phyloP scores from a whole-genome alignment of 495 filamentous ascomycete genomes.

The Aspergillus steynii region DNA sequence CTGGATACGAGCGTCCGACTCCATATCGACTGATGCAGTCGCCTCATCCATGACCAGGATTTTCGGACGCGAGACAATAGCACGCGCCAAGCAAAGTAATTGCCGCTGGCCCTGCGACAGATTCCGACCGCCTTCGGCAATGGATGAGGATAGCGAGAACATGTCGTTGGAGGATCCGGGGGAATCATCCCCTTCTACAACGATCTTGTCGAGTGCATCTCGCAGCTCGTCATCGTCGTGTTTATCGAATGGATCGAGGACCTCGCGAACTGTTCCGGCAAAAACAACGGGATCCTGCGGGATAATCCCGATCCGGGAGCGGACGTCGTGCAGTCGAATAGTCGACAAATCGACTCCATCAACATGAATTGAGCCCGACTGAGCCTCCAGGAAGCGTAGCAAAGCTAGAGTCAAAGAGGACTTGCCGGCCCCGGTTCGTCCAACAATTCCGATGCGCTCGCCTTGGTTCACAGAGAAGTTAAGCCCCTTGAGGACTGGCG shows the following conservation, averaged over 20 bases:
- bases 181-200: slow-evolving; percentile 2
- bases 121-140: slow-evolving; percentile 69
- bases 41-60: slow-evolving; percentile 83
- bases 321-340: slow-evolving; percentile 47
- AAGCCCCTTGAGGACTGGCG: slow-evolving; percentile 66
- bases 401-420: slow-evolving; percentile 46
- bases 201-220: slow-evolving; percentile 55
- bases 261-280: slow-evolving; percentile 51
- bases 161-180: slow-evolving; percentile 24
- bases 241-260: slow-evolving; percentile 53
- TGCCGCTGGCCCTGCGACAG: slow-evolving; percentile 80
- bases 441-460: slow-evolving; percentile 71
- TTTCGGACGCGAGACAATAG: slow-evolving; percentile 69
- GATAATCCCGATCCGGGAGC: slow-evolving; percentile 52
- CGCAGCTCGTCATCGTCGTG: slow-evolving; percentile 60
- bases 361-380: slow-evolving; percentile 45
- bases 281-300: slow-evolving; percentile 57
- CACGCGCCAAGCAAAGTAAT: slow-evolving; percentile 75
- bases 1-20: slow-evolving; percentile 57
- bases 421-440: slow-evolving; percentile 55
- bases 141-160: slow-evolving; percentile 47
- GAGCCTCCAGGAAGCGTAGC: slow-evolving; percentile 50
- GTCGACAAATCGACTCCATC: slow-evolving; percentile 52
- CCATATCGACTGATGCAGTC: slow-evolving; percentile 76
- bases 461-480: slow-evolving; percentile 60